Evolutionary conservation across 352 stramenopile genomes (phyloP).

Genomic region (Globisporangium yorkense): DNA sequence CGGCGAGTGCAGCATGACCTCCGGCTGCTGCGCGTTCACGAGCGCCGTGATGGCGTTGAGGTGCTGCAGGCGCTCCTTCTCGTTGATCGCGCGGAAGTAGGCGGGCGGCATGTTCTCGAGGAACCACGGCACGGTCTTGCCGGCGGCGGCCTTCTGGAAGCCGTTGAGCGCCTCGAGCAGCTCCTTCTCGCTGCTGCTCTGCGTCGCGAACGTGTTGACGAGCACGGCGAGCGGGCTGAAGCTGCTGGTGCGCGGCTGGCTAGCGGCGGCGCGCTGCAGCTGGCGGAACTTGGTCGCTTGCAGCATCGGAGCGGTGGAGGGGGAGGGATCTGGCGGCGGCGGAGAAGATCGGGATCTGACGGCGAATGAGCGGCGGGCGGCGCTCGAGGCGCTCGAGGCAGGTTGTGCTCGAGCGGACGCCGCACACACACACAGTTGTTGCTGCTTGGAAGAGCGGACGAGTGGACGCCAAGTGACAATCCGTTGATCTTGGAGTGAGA

Average conservation of each 20-base stretch:
- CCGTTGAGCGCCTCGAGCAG: constrained; percentile 52
- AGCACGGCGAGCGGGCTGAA: constrained; percentile 28
- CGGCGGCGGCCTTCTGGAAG: constrained; percentile 62
- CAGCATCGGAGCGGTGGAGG: constrained; percentile 27
- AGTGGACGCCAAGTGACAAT: neutral
- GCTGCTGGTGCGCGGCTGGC: constrained; percentile 15
- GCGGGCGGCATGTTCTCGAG: constrained; percentile 85
- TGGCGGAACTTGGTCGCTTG: constrained; percentile 56
- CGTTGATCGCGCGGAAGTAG: constrained; percentile 86
- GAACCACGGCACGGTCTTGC: constrained; percentile 84
- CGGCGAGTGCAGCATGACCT: constrained; percentile 75
- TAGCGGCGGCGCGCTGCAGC: constrained; percentile 32
- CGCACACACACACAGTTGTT: no score
- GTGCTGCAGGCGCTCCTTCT: constrained; percentile 82
- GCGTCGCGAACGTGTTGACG: constrained; percentile 36
- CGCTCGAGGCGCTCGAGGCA: no score
- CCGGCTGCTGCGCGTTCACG: constrained; percentile 64
- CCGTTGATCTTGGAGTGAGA: neutral
- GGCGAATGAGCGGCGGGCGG: neutral
- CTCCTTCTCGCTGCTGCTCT: constrained; percentile 37
- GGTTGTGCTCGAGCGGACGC: no score
- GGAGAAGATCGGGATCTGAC: constrained; percentile 12
- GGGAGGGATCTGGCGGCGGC: constrained; percentile 2
- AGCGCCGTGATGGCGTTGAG: constrained; percentile 85
- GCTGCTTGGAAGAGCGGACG: no score